phyloP scores from a whole-genome alignment of 805 yeast species.

The Spathaspora sp. region DNA sequence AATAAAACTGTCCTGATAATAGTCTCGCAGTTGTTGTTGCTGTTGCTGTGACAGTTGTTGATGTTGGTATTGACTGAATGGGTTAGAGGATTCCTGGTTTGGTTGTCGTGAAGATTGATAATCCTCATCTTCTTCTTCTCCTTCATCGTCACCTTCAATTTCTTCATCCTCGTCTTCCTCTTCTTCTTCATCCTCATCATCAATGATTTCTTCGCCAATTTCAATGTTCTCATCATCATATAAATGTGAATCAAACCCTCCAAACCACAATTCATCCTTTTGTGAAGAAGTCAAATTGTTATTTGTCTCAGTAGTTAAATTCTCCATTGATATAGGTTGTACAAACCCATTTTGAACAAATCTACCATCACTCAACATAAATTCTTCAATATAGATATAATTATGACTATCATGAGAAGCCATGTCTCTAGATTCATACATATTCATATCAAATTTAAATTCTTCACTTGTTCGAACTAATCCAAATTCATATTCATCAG shows the following conservation, averaged over 20 bases:
- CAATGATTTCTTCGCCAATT: conserved; percentile 14
- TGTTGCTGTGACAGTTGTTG: background rate
- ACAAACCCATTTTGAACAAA: conserved; percentile 38
- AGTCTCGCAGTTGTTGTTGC: conserved; percentile 9
- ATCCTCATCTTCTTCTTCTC: background rate
- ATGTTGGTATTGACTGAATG: background rate
- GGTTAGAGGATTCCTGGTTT: background rate
- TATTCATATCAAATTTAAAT: conserved; percentile 38
- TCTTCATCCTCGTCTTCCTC: conserved; percentile 19
- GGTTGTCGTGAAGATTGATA: conserved; percentile 1
- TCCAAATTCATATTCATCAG: conserved; percentile 54
- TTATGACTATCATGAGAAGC: conserved; percentile 1
- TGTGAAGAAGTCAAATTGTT: conserved; percentile 13
- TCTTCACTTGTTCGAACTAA: conserved; percentile 43
- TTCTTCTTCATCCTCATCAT: conserved; percentile 19
- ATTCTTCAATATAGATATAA: conserved; percentile 27
- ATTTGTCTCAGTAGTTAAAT: conserved; percentile 15
- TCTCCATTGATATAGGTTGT: conserved; percentile 30
- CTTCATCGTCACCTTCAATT: conserved; percentile 5
- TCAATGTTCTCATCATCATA: conserved; percentile 11
- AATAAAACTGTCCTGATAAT: conserved; percentile 6
- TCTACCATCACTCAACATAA: conserved; percentile 37
- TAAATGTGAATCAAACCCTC: conserved; percentile 11
- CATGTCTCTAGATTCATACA: conserved; percentile 16
- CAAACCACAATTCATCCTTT: conserved; percentile 26